Percentiles rank a stretch among this genome's conserved stretches.
phyloP scores from a whole-genome alignment of 2,329 filamentous ascomycete genomes.

The Dendryphion nanum region DNA sequence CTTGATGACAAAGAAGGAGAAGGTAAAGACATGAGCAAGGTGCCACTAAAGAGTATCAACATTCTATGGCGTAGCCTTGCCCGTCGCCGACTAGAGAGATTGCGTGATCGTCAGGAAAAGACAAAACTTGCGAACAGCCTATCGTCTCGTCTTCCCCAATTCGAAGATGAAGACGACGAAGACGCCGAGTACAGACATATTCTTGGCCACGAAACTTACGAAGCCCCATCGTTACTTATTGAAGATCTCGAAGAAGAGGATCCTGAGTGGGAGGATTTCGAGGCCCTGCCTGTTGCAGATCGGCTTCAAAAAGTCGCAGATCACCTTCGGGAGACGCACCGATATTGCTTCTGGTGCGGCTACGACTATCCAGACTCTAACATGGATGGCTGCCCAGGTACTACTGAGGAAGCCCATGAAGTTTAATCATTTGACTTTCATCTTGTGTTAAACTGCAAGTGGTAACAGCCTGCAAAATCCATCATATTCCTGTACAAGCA shows the following conservation, averaged over 20 bases:
- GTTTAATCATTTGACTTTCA: no score
- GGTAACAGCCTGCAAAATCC: no score
- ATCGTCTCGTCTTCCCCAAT: constrained; percentile 58
- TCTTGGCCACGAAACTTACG: constrained; percentile 56
- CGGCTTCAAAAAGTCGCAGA: constrained; percentile 64
- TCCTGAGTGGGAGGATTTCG: constrained; percentile 75
- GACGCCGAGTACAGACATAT: constrained; percentile 72
- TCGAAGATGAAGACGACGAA: constrained; percentile 60
- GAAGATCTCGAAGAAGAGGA: constrained; percentile 77
- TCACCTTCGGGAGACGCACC: constrained; percentile 67
- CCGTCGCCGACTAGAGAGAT: constrained; percentile 65
- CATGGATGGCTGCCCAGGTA: constrained; percentile 87
- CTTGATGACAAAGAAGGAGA: constrained; percentile 53
- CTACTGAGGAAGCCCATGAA: constrained; percentile 79
- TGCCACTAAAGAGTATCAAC: constrained; percentile 66
- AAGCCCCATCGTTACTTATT: constrained; percentile 56
- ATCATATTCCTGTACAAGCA: no score
- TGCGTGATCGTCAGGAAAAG: constrained; percentile 54
- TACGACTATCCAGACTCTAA: constrained; percentile 68
- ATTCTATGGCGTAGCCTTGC: constrained; percentile 78
- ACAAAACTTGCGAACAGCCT: constrained; percentile 29
- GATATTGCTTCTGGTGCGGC: constrained; percentile 98
- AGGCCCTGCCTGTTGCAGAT: constrained; percentile 65
- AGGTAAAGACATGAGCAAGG: constrained; percentile 31
- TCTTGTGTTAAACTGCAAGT: no score